Conservation (phyloP, 768 basidiomycete species). For the Boletus vinaceobasis region DNA sequence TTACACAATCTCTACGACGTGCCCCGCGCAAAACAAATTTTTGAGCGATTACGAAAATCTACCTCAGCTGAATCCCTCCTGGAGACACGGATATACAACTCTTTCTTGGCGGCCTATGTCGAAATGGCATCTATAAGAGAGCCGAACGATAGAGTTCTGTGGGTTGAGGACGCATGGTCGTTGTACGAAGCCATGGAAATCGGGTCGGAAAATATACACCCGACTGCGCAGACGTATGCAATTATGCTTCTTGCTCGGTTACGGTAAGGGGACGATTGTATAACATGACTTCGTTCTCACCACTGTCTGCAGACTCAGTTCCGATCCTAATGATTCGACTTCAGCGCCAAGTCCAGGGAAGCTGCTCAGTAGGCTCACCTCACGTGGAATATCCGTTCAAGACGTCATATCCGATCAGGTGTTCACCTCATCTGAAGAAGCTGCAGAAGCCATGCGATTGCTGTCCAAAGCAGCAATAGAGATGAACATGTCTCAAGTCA, state of each 20-base stretch:
- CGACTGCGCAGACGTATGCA: constrained; percentile 63
- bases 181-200: constrained; percentile 59
- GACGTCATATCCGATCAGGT: constrained; percentile 56
- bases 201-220: constrained; percentile 43
- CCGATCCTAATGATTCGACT: constrained; percentile 27
- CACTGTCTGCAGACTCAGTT: constrained; percentile 35
- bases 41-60: constrained; percentile 54
- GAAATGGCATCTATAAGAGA: constrained; percentile 53
- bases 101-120: constrained; percentile 63
- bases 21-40: constrained; percentile 69
- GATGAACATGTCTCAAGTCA: constrained; percentile 45
- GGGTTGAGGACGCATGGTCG: constrained; percentile 61
- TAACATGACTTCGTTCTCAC: constrained; percentile 10
- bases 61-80: constrained; percentile 45
- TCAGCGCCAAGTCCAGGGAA: constrained; percentile 17
- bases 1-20: constrained; percentile 74
- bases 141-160: constrained; percentile 40
- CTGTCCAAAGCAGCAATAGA: constrained; percentile 62
- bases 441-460: constrained; percentile 48
- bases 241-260: constrained; percentile 59
- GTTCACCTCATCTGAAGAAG: constrained; percentile 53
- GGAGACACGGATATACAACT: constrained; percentile 53
- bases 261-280: constrained; percentile 37
- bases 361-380: constrained; percentile 45
- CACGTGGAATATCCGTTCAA: constrained; percentile 47